A percentile compares a stretch with the other conserved stretches of the same genome.
Evolutionary conservation across 2,329 filamentous ascomycete species (phyloP).

Genomic region (Colletotrichum musae): DNA sequence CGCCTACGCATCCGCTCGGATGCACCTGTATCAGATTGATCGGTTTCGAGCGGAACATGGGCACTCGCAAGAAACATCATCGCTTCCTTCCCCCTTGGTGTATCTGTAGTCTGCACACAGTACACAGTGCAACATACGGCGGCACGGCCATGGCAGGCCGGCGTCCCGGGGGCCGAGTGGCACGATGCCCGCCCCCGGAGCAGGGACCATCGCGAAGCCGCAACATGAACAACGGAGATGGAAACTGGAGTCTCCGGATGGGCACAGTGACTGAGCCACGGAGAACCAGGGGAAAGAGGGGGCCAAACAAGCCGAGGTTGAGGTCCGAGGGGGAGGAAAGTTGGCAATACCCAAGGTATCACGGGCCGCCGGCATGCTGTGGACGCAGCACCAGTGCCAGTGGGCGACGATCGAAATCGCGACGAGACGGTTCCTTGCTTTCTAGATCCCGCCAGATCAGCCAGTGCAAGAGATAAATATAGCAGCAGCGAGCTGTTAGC

Average conservation of each 20-base stretch:
- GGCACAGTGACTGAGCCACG: slow-evolving; percentile 4
- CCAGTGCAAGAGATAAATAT: slow-evolving; percentile 31
- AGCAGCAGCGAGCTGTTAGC: slow-evolving; percentile 10
- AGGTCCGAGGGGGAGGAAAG: slow-evolving; percentile 8
- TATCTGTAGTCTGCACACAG: no score
- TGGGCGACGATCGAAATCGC: slow-evolving; percentile 13
- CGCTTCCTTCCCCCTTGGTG: neutral
- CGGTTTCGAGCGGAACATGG: slow-evolving; percentile 24
- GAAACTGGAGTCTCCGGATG: slow-evolving; percentile 7
- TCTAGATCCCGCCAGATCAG: neutral
- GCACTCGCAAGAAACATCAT: neutral
- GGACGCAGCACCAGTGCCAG: slow-evolving; percentile 2
- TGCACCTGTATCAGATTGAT: slow-evolving; percentile 34
- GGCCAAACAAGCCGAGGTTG: neutral
- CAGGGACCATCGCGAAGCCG: neutral
- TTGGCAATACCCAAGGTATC: slow-evolving; percentile 21
- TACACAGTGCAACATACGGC: no score
- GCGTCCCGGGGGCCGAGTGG: slow-evolving; percentile 14
- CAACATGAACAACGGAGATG: neutral
- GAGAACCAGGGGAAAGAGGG: neutral
- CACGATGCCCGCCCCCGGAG: slow-evolving; percentile 6
- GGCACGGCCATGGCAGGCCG: neutral
- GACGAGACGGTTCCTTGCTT: slow-evolving; percentile 24
- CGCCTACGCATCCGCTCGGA: slow-evolving; percentile 27
- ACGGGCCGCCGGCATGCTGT: no score